Conservation (phyloP, 75 land plant species). For the Picea sitchensis region DNA sequence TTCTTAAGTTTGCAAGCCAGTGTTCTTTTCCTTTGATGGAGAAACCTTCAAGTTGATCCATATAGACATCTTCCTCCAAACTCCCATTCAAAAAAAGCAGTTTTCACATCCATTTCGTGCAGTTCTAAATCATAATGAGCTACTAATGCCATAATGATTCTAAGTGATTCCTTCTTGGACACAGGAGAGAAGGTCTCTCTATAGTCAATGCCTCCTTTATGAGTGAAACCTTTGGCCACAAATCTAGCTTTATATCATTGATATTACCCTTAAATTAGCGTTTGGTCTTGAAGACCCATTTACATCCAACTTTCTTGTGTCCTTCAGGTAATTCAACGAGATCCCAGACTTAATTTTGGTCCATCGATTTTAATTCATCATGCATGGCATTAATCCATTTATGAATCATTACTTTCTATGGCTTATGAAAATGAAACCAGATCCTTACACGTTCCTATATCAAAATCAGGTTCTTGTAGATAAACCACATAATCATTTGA, state of each 20-base stretch:
- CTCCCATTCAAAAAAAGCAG: too few species aligned
- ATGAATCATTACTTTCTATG: neutral
- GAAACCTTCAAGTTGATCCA: too few species aligned
- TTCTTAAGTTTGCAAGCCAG: neutral
- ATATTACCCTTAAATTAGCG: conserved; percentile 16
- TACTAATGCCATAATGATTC: too few species aligned
- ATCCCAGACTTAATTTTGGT: conserved; percentile 5
- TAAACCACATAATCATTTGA: conserved; percentile 9
- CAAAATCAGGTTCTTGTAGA: too few species aligned
- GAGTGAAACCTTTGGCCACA: too few species aligned
- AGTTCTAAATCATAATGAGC: too few species aligned
- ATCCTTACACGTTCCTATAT: too few species aligned
- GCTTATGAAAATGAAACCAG: neutral
- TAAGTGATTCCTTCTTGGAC: too few species aligned
- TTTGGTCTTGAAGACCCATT: conserved; percentile 28
- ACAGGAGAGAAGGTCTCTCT: too few species aligned
- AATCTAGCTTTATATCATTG: conserved; percentile 14
- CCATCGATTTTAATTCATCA: conserved; percentile 5
- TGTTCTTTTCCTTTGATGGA: neutral
- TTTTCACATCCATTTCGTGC: conserved; percentile 27
- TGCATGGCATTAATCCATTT: neutral
- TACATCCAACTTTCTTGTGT: conserved; percentile 10
- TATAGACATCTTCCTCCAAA: too few species aligned
- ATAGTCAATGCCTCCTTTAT: too few species aligned
- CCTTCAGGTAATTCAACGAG: conserved; percentile 15